These are phyloP conservation scores for Rhizoclosmatium globosum DNA, from an alignment of 192 early-diverging fungal genomes.

Conservation along the genomic window DNA sequence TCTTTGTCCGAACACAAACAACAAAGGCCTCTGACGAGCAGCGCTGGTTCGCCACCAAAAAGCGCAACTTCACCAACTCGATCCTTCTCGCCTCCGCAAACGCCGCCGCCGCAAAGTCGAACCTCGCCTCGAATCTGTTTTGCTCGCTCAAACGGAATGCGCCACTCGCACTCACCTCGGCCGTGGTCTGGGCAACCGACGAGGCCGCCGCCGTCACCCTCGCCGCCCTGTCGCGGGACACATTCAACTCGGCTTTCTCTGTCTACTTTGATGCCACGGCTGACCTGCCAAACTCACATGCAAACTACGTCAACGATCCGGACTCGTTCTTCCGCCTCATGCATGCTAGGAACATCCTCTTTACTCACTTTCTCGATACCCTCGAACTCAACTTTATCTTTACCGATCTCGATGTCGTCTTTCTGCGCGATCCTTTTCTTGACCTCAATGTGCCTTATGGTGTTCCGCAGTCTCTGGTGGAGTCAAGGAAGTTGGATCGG, in stretches of 20 bases:
- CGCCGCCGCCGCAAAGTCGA: neutral
- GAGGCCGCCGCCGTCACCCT: slow-evolving; percentile 8
- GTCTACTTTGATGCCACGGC: slow-evolving; percentile 20
- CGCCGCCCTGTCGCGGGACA: neutral
- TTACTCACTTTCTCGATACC: neutral
- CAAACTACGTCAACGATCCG: neutral
- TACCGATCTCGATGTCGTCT: slow-evolving; percentile 27
- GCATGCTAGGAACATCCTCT: slow-evolving; percentile 16
- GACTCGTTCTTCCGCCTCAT: slow-evolving; percentile 13
- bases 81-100: neutral
- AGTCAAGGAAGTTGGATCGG: neutral
- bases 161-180: neutral
- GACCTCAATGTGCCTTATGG: slow-evolving; percentile 26
- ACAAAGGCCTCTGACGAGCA: too few relatives aligned
- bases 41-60: too few relatives aligned
- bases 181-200: slow-evolving; percentile 28
- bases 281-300: neutral
- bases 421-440: slow-evolving; percentile 12
- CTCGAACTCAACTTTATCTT: slow-evolving; percentile 15
- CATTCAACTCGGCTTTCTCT: neutral
- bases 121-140: slow-evolving; percentile 6
- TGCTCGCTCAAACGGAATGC: slow-evolving; percentile 30
- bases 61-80: too few relatives aligned
- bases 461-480: neutral
- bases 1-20: too few relatives aligned